Base-by-base conservation (phyloP, 73 alveolate species). In the Uronychia setigera region DNA sequence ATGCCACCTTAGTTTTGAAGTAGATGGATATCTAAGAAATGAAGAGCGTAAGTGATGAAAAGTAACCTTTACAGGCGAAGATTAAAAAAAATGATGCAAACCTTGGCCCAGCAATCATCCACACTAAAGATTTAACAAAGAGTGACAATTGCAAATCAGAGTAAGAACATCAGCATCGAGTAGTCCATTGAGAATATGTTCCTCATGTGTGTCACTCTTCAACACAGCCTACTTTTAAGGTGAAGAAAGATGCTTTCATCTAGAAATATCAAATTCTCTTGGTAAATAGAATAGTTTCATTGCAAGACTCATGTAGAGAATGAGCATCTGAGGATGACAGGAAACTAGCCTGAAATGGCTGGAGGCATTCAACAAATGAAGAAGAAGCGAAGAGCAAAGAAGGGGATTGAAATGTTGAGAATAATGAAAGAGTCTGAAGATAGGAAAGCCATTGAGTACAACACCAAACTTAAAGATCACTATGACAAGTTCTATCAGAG, bases 161-260 rank as follows among this genome's bases (percentile, higher is more conserved):
- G 67, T 5, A 5, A 5, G 67, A 46, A 46, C 67, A 46, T 19
- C n/a, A 11, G 19, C 67, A 46, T 19, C 5, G 67, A 46, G 67
- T 46, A 5, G 32, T 67, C 34, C 79, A 67, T 26, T 13, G 29
- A 25, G 79, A 67, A 30, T 67, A 67, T 5, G 79, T 67, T 30
- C 79, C 79, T 26, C 79, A 67, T 30, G 32, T 67, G 29, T 67
- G 79, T 25, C 29, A 67, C 30, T 13, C 29, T 26, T 67, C 79
- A 1, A 13, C 32, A 5, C 79, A 67, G 5, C 79, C 79, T 26
- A 13, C 34, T 26, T 67, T 67, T 30, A 67, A 67, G 26, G 79
- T 67, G 14, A 67, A 67, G 79, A 67, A 67, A 26, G 79, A 67
- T 26, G 79, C 79, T 26, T 67, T 67, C 26, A 67, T 67, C 32